phyloP scores from a whole-genome alignment of 139 green algal species.

The Picochlorum sp. region DNA sequence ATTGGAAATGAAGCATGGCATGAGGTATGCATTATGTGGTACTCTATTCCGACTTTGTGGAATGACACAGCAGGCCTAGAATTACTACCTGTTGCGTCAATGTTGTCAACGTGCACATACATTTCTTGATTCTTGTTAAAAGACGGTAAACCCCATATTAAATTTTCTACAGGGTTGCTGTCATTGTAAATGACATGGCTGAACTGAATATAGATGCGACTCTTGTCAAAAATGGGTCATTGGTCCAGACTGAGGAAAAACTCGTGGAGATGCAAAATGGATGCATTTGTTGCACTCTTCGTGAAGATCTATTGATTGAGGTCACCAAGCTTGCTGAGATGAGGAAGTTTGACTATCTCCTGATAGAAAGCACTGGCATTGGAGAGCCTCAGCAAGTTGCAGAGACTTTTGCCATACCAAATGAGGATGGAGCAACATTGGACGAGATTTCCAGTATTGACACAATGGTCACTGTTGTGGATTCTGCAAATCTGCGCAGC shows the following conservation, averaged over 20 bases:
- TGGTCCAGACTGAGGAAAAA: constrained; percentile 16
- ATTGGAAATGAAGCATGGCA: constrained; percentile 28
- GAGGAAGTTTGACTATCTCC: constrained; percentile 55
- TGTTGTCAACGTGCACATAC: not conserved
- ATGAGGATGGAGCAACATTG: constrained; percentile 9
- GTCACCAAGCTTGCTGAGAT: constrained; percentile 34
- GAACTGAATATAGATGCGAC: constrained; percentile 68
- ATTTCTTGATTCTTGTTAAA: not conserved
- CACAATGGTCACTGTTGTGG: constrained; percentile 64
- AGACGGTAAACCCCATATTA: no score
- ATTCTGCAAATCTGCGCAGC: constrained; percentile 33
- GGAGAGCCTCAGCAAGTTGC: constrained; percentile 56
- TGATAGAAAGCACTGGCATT: constrained; percentile 78
- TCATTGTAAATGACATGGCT: constrained; percentile 79
- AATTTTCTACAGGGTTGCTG: no score
- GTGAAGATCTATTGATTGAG: constrained; percentile 53
- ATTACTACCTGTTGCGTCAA: not conserved
- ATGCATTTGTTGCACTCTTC: constrained; percentile 79
- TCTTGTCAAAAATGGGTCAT: constrained; percentile 31
- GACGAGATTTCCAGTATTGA: constrained; percentile 39
- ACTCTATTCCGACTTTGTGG: not conserved
- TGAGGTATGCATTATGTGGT: constrained; percentile 6
- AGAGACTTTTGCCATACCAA: constrained; percentile 36
- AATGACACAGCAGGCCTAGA: not conserved
- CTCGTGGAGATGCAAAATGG: constrained; percentile 65